Evolutionary conservation across 306 rosid species (phyloP), one percentile per base, ranked within the genome.

Genomic region (Bauhinia variegata): DNA sequence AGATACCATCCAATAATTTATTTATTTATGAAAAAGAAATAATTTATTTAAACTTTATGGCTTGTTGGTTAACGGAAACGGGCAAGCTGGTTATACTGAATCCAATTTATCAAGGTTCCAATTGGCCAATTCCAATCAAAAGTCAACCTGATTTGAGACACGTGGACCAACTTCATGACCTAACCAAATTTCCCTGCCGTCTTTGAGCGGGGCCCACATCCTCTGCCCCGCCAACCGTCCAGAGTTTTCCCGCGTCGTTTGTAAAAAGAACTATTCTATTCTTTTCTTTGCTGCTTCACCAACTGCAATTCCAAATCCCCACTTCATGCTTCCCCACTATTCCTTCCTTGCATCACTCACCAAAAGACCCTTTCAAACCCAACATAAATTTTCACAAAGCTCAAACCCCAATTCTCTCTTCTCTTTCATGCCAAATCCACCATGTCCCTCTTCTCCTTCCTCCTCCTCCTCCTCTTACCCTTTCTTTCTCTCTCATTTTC

Each of bases 171-270:
- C 2, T 23, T 23, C 2, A 23, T 23, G 28, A 36, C 41, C 41
- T 5, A 36, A 5, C 5, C 41, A 36, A 36, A 5, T 23, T 23
- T 2, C 28, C 28, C 2, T 13, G 73, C 80, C 76, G 0, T 0
- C 19, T 6, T 55, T 60, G 86, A 82, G 83, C 68, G 2, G 34
- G 79, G 70, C 17, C 34, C 23, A 11, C 28, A 23, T 1, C 2
- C 1, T 23, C 0, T 23, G 78, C 71, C 12, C 4, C 71, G 3
- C 4, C 36, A 19, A 18, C 65, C 50, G 49, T 16, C 37, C 32
- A 31, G 41, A 0, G 36, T 57, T 88, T 88, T 85, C 95, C 95
- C 91, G 95, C 89, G 88, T 85, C 72, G 60, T 39, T 47, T 5
- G 14, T 11, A 6, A 62, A 52, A 13, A n/a, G n/a, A n/a, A n/a